phyloP scores from a whole-genome alignment of 2,329 filamentous ascomycete species.

The Juglanconis juglandina region DNA sequence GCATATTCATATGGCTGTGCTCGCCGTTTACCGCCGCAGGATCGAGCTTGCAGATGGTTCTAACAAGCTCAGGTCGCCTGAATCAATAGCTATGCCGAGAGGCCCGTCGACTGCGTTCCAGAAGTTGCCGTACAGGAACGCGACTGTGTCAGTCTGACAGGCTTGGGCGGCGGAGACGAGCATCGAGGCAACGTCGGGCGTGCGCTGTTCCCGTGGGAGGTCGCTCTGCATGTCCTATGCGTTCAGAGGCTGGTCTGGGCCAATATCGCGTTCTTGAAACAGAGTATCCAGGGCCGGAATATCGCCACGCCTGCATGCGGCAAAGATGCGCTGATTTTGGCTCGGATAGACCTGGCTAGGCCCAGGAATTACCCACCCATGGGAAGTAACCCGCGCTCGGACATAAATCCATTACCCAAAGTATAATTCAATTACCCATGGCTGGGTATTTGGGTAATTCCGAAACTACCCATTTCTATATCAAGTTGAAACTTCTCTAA shows the following conservation, averaged over 20 bases:
- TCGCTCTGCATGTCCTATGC: neutral
- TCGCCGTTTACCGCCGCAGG: neutral
- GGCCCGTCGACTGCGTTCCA: neutral
- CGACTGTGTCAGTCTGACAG: neutral
- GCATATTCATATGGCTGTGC: neutral
- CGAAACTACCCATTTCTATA: too few species aligned
- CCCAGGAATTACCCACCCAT: too few species aligned
- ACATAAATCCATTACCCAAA: too few species aligned
- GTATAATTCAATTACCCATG: too few species aligned
- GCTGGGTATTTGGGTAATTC: too few species aligned
- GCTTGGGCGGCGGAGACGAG: neutral
- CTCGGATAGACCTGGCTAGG: too few species aligned
- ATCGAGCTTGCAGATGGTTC: neutral
- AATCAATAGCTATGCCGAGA: neutral
- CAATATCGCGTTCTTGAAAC: neutral
- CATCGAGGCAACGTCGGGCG: neutral
- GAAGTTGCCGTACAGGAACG: neutral
- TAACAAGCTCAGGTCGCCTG: neutral
- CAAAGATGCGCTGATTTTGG: neutral
- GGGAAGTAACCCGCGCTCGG: too few species aligned
- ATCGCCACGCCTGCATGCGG: neutral
- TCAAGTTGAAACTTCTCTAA: too few species aligned
- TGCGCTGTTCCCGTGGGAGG: neutral
- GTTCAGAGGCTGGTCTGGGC: neutral
- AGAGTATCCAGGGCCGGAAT: neutral